Percentiles rank a stretch among this genome's conserved stretches.
phyloP scores from a whole-genome alignment of 208 protist genomes.

The Leishmania turanica region DNA sequence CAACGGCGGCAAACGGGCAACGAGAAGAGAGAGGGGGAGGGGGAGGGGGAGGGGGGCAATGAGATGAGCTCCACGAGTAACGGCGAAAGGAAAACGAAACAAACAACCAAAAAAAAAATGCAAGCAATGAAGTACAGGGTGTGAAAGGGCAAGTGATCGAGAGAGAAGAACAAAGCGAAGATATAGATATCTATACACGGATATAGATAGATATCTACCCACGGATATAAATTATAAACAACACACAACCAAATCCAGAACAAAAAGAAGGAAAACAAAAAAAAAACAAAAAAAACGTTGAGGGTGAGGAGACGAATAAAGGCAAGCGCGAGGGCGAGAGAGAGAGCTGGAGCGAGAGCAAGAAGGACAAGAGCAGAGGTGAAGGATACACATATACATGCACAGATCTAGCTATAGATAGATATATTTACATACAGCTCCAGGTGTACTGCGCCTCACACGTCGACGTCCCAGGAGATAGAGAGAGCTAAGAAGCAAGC shows the following conservation, averaged over 20 bases:
- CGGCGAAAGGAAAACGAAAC: too few relatives aligned
- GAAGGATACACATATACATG: not conserved
- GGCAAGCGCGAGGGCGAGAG: not conserved
- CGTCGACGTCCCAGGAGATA: not conserved
- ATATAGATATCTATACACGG: not conserved
- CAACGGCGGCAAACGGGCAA: not conserved
- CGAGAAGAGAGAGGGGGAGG: not conserved
- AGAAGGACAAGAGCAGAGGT: not conserved
- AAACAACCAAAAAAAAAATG: not conserved
- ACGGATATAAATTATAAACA: not conserved
- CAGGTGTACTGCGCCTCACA: not conserved
- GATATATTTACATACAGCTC: not conserved
- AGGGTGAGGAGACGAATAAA: not conserved
- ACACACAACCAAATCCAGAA: constrained; percentile 2
- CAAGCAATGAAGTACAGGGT: not conserved
- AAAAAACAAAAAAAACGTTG: not conserved
- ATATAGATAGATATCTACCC: not conserved
- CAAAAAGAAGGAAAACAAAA: not conserved
- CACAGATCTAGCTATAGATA: not conserved
- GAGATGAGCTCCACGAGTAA: not conserved
- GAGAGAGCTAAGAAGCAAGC: not conserved
- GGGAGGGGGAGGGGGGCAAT: not conserved
- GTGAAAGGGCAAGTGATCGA: not conserved
- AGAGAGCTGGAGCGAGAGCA: not conserved
- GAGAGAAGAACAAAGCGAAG: not conserved